Conservation (phyloP, 768 basidiomycete species). For the Amylocystis lapponica region DNA sequence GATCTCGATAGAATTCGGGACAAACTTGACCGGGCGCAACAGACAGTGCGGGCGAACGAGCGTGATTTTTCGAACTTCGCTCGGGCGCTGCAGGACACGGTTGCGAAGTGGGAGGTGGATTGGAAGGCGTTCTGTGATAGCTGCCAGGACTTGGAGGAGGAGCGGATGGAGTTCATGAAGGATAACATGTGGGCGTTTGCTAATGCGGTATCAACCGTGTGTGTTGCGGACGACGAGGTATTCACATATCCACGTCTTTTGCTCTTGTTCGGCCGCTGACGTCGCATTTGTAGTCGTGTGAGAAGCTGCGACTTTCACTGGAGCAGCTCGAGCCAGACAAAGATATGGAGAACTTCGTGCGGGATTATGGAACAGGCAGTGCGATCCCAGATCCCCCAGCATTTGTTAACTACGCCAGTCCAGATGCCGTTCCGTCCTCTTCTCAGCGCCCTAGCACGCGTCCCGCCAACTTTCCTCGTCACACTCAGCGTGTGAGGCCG, state of each 20-base stretch:
- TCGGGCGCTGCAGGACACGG: slow-evolving; percentile 70
- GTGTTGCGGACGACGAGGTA: slow-evolving; percentile 95
- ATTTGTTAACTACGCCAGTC: slow-evolving; percentile 77
- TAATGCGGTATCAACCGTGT: slow-evolving; percentile 92
- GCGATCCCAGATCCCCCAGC: slow-evolving; percentile 83
- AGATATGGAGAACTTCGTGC: slow-evolving; percentile 88
- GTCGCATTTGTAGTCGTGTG: slow-evolving; percentile 67
- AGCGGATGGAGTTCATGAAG: slow-evolving; percentile 91
- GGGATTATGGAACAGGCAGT: slow-evolving; percentile 82
- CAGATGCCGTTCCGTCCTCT: slow-evolving; percentile 58
- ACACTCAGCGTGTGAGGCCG: slow-evolving; percentile 31
- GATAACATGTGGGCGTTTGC: slow-evolving; percentile 96
- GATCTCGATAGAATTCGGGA: slow-evolving; percentile 86
- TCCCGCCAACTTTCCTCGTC: slow-evolving; percentile 46
- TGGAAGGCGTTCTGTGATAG: slow-evolving; percentile 95
- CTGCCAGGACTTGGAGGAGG: slow-evolving; percentile 94
- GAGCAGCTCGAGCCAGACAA: slow-evolving; percentile 85
- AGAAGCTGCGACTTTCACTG: slow-evolving; percentile 76
- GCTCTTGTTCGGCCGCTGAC: slow-evolving; percentile 2
- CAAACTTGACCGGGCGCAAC: slow-evolving; percentile 84
- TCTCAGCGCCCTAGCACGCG: slow-evolving; percentile 52
- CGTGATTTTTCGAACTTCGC: slow-evolving; percentile 89
- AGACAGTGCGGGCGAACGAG: slow-evolving; percentile 88
- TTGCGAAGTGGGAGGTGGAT: slow-evolving; percentile 82
- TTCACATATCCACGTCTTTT: slow-evolving; percentile 6